Conservation (phyloP, 78 protist species). For the Mastigamoeba balamuthi region DNA sequence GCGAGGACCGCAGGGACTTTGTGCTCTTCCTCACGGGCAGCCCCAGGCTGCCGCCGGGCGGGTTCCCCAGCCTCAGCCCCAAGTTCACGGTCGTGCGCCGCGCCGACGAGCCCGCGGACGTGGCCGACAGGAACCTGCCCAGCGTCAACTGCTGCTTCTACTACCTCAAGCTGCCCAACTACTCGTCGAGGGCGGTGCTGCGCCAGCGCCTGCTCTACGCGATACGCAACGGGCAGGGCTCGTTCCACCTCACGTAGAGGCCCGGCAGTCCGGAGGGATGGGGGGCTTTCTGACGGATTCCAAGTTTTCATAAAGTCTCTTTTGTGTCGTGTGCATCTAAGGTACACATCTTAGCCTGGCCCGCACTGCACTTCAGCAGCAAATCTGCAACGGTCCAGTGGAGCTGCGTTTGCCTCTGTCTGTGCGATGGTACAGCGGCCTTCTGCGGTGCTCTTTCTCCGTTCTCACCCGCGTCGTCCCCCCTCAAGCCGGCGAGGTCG, state of each 20-base stretch:
- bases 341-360: too few relatives aligned
- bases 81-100: conserved; percentile 9
- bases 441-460: too few relatives aligned
- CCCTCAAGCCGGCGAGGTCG: too few relatives aligned
- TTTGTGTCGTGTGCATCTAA: too few relatives aligned
- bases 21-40: conserved; percentile 60
- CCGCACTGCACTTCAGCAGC: too few relatives aligned
- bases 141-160: conserved; percentile 71
- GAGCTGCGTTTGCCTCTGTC: too few relatives aligned
- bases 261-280: too few relatives aligned
- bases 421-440: too few relatives aligned
- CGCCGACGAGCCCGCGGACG: not conserved
- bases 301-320: too few relatives aligned
- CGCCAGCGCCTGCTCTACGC: conserved; percentile 38
- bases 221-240: conserved; percentile 53
- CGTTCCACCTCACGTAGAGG: conserved; percentile 15
- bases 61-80: not conserved
- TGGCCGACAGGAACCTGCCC: conserved; percentile 55
- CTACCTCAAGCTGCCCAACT: conserved; percentile 72
- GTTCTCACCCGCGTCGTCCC: too few relatives aligned
- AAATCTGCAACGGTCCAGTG: too few relatives aligned
- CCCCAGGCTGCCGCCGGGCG: conserved; percentile 60
- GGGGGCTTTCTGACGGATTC: too few relatives aligned
- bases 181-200: conserved; percentile 54
- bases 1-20: conserved; percentile 39